Base-by-base conservation (phyloP, 306 rosid genomes). In the Cucumis cinereus region DNA sequence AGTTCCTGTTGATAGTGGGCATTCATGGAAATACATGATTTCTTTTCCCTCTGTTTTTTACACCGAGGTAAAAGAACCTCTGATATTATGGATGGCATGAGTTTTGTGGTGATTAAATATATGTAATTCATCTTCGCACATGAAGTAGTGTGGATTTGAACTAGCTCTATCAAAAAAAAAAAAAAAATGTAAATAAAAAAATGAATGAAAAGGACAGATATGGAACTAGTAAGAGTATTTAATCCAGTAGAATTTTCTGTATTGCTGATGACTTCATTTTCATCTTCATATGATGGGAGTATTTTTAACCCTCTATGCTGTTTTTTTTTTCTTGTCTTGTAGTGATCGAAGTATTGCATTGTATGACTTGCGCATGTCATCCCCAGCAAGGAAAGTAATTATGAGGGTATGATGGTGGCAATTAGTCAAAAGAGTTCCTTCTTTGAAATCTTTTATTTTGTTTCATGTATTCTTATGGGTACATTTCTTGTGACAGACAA, bases 301-400 rank as follows among this genome's bases (percentile, higher is more conserved):
- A 43, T 10, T 19, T 49, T 10, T 49, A 41, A 7, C 74, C 45
- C 35, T 30, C 22, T 28, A 72, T 1, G 10, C 33, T 26, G 16
- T 72, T 22, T 11, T 43, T 68, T 22, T 17, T 23, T 30, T n/a
- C n/a, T n/a, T 45, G 4, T 30, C 68, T 82, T 83, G 79, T 41
- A 94, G 99, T 84, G 97, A 92, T 79, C 88, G 97, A 73, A 86
- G 97, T 84, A 94, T 94, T 83, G 82, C 85, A 40, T 72, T 94
- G 73, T 94, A 94, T 56, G 99, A 94, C 80, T 33, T 94, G 76
- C 97, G 96, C 36, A 86, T 83, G 97, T 80, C 87, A 77, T 72
- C 92, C 61, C 87, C 91, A 38, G 78, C 85, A 28, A 83, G 91
- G 69, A 90, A 91, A 84, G 19, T 86, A 63, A 85, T 94, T 75